Evolutionary conservation across 1,284 basidiomycete genomes (phyloP).

Genomic region (Pterulicium gracile): DNA sequence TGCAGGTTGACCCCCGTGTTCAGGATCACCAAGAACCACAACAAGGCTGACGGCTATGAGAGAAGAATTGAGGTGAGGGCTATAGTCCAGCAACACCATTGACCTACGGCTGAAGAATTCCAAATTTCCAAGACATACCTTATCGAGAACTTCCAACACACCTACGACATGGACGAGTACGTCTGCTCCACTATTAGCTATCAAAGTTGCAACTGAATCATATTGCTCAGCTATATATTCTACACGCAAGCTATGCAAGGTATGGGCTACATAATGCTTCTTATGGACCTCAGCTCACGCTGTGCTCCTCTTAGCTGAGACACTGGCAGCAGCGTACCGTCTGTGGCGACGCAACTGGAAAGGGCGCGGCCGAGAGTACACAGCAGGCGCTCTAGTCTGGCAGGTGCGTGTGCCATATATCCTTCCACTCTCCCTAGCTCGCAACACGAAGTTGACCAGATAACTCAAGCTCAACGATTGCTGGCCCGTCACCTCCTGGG

Average conservation of each 20-base stretch:
- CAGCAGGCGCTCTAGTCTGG: conserved; percentile 73
- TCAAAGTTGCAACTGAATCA: conserved; percentile 5
- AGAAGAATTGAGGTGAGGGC: conserved; percentile 66
- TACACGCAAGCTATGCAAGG: conserved; percentile 76
- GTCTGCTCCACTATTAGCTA: conserved; percentile 4
- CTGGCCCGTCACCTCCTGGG: conserved; percentile 76
- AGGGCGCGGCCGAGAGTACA: conserved; percentile 60
- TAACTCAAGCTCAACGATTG: conserved; percentile 71
- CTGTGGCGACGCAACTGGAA: conserved; percentile 72
- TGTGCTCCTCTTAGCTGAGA: conserved; percentile 44
- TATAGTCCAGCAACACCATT: conserved; percentile 1
- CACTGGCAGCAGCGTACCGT: conserved; percentile 63
- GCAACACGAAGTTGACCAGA: too few species aligned
- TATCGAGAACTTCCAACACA: conserved; percentile 83
- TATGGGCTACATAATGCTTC: not conserved
- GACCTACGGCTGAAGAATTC: conserved; percentile 9
- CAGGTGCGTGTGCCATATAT: conserved; percentile 34
- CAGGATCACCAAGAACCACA: conserved; percentile 70
- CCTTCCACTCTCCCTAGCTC: not conserved
- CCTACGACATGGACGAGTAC: conserved; percentile 78
- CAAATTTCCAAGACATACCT: conserved; percentile 53
- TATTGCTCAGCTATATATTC: conserved; percentile 49
- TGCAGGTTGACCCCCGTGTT: conserved; percentile 7
- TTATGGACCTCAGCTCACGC: too few species aligned
- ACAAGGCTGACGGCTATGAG: conserved; percentile 85